Percentiles rank a stretch among this genome's conserved stretches.
phyloP scores from a whole-genome alignment of 1,139 yeast species.

The Blastobotrys indianensis region DNA sequence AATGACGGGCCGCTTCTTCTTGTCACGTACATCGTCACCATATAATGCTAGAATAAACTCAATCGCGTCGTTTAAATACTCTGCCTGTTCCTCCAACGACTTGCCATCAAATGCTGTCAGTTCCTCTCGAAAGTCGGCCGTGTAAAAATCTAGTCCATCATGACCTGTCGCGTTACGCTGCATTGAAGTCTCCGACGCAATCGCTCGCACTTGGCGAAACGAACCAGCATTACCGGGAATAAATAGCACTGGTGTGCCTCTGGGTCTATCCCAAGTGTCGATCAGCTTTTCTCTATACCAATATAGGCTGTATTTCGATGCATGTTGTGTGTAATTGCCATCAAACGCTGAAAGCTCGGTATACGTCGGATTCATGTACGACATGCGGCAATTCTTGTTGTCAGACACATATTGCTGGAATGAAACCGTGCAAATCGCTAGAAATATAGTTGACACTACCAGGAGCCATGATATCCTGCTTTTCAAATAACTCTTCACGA shows the following conservation, averaged over 20 bases:
- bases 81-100: slow-evolving; percentile 90
- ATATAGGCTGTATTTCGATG: slow-evolving; percentile 68
- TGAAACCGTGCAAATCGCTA: slow-evolving; percentile 14
- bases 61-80: slow-evolving; percentile 83
- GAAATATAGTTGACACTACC: slow-evolving; percentile 10
- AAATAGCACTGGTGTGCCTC: slow-evolving; percentile 83
- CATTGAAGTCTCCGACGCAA: slow-evolving; percentile 57
- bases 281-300: slow-evolving; percentile 46
- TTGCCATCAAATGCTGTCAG: slow-evolving; percentile 95
- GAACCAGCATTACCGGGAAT: slow-evolving; percentile 99
- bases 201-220: slow-evolving; percentile 79
- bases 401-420: slow-evolving; percentile 17
- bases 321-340: slow-evolving; percentile 49
- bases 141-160: slow-evolving; percentile 44
- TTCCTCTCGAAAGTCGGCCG: slow-evolving; percentile 94
- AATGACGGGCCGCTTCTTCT: slow-evolving; percentile 51
- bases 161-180: background rate
- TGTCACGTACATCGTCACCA: slow-evolving; percentile 7
- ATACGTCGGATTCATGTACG: slow-evolving; percentile 52
- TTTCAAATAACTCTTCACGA: no score
- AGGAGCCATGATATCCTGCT: slow-evolving; percentile 1
- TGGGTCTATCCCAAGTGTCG: slow-evolving; percentile 31
- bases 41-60: slow-evolving; percentile 67
- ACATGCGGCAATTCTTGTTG: slow-evolving; percentile 23
- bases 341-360: slow-evolving; percentile 67